Conservation (phyloP, 345 rosid genomes). For the Salix dunnii region DNA sequence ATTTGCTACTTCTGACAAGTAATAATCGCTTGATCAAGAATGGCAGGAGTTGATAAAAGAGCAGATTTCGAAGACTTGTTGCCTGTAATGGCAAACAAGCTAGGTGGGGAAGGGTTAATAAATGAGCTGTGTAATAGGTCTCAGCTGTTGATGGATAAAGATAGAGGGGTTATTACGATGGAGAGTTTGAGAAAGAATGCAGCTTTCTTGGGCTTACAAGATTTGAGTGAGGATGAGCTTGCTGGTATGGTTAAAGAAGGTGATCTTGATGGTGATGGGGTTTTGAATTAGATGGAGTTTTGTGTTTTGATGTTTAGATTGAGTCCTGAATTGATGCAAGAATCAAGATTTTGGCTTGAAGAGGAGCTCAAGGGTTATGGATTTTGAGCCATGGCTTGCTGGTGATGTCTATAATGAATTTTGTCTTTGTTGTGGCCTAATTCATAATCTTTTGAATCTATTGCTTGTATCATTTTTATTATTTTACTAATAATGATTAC, state of each 20-base stretch:
- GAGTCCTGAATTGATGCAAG: conserved; percentile 81
- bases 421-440: not conserved
- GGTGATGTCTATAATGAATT: not conserved
- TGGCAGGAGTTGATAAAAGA: not conserved
- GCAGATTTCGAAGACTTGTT: conserved; percentile 55
- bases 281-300: conserved; percentile 82
- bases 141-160: conserved; percentile 57
- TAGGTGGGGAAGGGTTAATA: conserved; percentile 76
- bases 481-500: not conserved
- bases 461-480: not conserved
- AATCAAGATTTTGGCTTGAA: conserved; percentile 49
- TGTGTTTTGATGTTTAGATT: conserved; percentile 88
- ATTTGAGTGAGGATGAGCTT: conserved; percentile 68
- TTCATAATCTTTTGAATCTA: not conserved
- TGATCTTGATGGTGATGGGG: conserved; percentile 70
- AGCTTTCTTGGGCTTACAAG: conserved; percentile 59
- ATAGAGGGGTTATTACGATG: conserved; percentile 64
- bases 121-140: conserved; percentile 81
- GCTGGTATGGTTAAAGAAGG: conserved; percentile 66
- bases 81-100: conserved; percentile 71
- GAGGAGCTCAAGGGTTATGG: conserved; percentile 35
- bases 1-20: too few species aligned
- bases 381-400: not conserved
- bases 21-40: not conserved
- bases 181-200: conserved; percentile 62